Percentiles rank a stretch among this genome's conserved stretches.
Conservation (phyloP, 1,284 basidiomycete genomes). For the Cryptococcus deneoformans region DNA sequence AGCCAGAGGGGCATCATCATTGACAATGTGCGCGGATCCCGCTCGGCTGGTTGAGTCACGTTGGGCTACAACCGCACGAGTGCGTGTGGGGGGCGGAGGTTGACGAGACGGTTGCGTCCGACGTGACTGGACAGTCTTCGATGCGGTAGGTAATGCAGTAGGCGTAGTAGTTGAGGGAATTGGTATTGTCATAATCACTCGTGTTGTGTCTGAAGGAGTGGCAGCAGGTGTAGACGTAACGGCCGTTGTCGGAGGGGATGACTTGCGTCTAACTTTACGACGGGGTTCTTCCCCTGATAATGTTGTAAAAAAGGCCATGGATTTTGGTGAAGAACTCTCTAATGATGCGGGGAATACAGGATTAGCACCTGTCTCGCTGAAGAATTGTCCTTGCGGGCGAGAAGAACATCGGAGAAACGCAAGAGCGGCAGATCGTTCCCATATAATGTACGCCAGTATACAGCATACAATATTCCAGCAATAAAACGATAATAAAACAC, state of each 20-base stretch:
- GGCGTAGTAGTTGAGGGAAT: not conserved
- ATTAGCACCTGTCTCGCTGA: too few relatives aligned
- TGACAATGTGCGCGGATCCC: constrained; percentile 18
- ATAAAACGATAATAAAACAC: too few relatives aligned
- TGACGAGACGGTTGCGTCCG: not conserved
- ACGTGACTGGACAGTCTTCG: not conserved
- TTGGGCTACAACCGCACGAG: not conserved
- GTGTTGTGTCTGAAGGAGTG: not conserved
- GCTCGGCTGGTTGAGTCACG: constrained; percentile 4
- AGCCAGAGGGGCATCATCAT: constrained; percentile 25
- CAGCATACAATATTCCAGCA: too few relatives aligned
- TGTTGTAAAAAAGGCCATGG: too few relatives aligned
- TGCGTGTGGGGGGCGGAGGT: not conserved
- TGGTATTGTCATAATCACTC: not conserved
- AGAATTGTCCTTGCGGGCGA: too few relatives aligned
- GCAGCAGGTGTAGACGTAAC: not conserved
- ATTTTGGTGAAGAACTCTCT: too few relatives aligned
- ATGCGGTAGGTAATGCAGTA: not conserved
- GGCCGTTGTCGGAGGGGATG: not conserved
- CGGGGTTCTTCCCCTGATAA: not conserved
- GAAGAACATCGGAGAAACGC: too few relatives aligned
- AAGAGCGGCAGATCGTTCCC: too few relatives aligned
- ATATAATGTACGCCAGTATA: too few relatives aligned
- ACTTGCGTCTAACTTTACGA: not conserved
- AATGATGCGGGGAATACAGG: too few relatives aligned